These are phyloP conservation scores for Rhizopogon sp. DNA, from an alignment of 768 basidiomycete genomes.

Conservation along the genomic window DNA sequence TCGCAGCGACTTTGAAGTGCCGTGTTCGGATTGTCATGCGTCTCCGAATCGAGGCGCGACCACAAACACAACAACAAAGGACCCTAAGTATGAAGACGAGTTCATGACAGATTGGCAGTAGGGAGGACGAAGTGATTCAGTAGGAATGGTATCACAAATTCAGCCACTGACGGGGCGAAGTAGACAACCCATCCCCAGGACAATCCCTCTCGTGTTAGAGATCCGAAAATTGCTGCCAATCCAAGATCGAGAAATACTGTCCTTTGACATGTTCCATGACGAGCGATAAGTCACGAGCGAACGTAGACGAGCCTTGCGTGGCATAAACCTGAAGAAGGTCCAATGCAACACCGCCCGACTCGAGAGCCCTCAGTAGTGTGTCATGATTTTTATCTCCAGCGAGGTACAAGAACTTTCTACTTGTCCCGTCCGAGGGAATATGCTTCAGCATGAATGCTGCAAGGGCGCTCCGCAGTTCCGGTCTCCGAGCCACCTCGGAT, in stretches of 20 bases:
- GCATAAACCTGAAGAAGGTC: slow-evolving; percentile 62
- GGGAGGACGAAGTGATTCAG: slow-evolving; percentile 38
- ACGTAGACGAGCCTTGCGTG: slow-evolving; percentile 52
- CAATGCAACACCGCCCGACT: slow-evolving; percentile 38
- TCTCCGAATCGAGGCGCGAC: too few relatives aligned
- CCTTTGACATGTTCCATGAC: slow-evolving; percentile 24
- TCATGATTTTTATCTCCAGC: slow-evolving; percentile 87
- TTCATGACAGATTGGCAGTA: too few relatives aligned
- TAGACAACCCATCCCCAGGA: slow-evolving; percentile 63
- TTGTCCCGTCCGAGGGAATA: slow-evolving; percentile 7
- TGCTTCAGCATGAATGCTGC: slow-evolving; percentile 56
- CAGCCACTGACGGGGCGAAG: slow-evolving; percentile 72
- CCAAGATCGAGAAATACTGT: slow-evolving; percentile 4
- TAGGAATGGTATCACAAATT: slow-evolving; percentile 49
- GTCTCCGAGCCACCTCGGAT: slow-evolving; percentile 43
- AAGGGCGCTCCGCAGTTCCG: slow-evolving; percentile 64
- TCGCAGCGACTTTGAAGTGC: slow-evolving; percentile 44
- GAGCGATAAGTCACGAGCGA: slow-evolving; percentile 38
- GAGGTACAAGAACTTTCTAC: slow-evolving; percentile 54
- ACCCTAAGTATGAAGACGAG: too few relatives aligned
- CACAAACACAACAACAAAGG: too few relatives aligned
- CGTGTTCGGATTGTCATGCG: too few relatives aligned
- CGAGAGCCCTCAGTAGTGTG: slow-evolving; percentile 48
- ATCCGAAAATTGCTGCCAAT: slow-evolving; percentile 5
- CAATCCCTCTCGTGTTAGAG: background rate